Conservation (phyloP, 192 early-diverging fungal species). For the Backusella tuberculispora region DNA sequence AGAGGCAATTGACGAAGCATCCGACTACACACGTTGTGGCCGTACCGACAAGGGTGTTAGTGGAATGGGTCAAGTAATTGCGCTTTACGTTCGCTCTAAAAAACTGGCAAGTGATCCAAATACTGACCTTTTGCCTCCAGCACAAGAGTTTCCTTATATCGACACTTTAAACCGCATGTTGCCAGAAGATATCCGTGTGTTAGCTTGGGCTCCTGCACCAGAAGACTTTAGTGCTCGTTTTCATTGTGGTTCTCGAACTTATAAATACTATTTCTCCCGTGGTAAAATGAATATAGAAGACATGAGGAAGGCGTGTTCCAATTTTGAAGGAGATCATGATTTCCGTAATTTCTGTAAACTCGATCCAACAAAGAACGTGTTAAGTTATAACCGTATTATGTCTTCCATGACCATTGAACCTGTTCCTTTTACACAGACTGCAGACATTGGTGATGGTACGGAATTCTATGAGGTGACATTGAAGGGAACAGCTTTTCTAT, state of each 20-base stretch:
- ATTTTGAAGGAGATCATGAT: slow-evolving; percentile 84
- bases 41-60: slow-evolving; percentile 90
- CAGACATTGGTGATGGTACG: neutral
- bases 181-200: slow-evolving; percentile 88
- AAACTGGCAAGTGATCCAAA: slow-evolving; percentile 34
- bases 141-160: slow-evolving; percentile 77
- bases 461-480: slow-evolving; percentile 77
- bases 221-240: slow-evolving; percentile 86
- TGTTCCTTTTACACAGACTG: slow-evolving; percentile 38
- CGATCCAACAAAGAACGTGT: slow-evolving; percentile 83
- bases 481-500: slow-evolving; percentile 88
- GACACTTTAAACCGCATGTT: slow-evolving; percentile 83
- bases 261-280: slow-evolving; percentile 89
- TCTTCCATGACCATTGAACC: slow-evolving; percentile 63
- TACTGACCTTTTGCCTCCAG: slow-evolving; percentile 3
- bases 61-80: slow-evolving; percentile 88
- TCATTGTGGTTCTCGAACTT: slow-evolving; percentile 78
- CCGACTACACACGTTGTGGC: slow-evolving; percentile 84
- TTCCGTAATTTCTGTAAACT: slow-evolving; percentile 97
- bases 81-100: slow-evolving; percentile 71
- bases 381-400: slow-evolving; percentile 78
- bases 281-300: slow-evolving; percentile 67
- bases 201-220: slow-evolving; percentile 86
- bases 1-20: slow-evolving; percentile 55
- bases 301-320: slow-evolving; percentile 76